Evolutionary conservation across 2,329 filamentous ascomycete genomes (phyloP).

Genomic region (Albophoma yamanashiensis): DNA sequence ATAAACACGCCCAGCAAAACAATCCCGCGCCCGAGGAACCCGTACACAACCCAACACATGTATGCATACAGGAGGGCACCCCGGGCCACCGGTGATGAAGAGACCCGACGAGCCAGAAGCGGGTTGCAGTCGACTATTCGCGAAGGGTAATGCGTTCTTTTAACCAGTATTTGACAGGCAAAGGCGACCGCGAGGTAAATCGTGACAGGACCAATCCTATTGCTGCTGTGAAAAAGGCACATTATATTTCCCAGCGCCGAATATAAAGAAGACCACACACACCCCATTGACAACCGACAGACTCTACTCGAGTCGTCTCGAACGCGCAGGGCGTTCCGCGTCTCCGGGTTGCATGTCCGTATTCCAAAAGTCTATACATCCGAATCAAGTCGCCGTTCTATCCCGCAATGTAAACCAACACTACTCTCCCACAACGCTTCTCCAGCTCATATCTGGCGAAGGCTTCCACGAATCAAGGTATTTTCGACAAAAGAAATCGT

Average conservation of each 20-base stretch:
- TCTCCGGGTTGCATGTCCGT: conserved; percentile 24
- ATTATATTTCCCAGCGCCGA: conserved; percentile 19
- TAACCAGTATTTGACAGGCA: conserved; percentile 6
- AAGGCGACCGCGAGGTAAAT: conserved; percentile 10
- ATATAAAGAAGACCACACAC: conserved; percentile 17
- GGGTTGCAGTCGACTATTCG: conserved; percentile 7
- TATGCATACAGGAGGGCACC: background rate
- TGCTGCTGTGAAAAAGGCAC: conserved; percentile 13
- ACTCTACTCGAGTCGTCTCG: background rate
- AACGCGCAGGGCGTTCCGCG: conserved; percentile 5
- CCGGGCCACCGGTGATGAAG: conserved; percentile 4
- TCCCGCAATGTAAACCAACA: conserved; percentile 15
- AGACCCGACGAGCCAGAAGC: conserved; percentile 7
- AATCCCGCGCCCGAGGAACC: background rate
- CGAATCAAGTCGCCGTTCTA: conserved; percentile 9
- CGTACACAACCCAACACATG: background rate
- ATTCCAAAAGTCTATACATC: conserved; percentile 24
- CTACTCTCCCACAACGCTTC: conserved; percentile 14
- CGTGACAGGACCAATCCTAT: conserved; percentile 14
- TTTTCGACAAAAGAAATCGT: conserved; percentile 30
- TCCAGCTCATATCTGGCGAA: conserved; percentile 27
- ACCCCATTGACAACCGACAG: conserved; percentile 6
- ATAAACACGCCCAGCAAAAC: conserved; percentile 25
- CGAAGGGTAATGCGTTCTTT: conserved; percentile 11
- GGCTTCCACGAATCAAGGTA: conserved; percentile 25